These are phyloP conservation scores for Salix dunnii DNA, from an alignment of 345 rosid species.

Conservation along the genomic window DNA sequence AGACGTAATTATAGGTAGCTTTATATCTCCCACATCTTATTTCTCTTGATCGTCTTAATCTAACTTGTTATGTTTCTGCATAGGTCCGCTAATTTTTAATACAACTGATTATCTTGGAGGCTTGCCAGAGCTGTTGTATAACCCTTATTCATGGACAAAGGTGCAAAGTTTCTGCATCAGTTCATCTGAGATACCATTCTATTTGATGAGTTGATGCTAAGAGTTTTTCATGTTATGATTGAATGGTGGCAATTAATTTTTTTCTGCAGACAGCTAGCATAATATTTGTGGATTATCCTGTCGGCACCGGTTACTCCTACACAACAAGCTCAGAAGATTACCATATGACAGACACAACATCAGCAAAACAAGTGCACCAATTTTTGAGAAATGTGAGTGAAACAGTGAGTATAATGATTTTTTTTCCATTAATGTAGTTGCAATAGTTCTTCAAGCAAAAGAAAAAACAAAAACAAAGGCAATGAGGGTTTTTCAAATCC, in stretches of 20 bases:
- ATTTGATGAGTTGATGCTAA: neutral
- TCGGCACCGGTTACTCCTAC: constrained; percentile 22
- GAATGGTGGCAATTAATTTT: neutral
- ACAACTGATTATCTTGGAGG: constrained; percentile 17
- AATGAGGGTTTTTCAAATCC: neutral
- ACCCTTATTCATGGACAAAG: constrained; percentile 30
- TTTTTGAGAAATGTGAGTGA: constrained; percentile 15
- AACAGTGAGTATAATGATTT: neutral
- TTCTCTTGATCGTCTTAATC: no score
- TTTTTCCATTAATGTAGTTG: neutral
- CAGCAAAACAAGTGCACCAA: neutral
- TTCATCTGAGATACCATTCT: neutral
- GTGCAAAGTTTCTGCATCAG: neutral
- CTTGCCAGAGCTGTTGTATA: constrained; percentile 10
- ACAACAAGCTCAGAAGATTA: constrained; percentile 6
- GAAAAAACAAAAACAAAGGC: neutral
- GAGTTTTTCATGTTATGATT: neutral
- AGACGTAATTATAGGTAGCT: no score
- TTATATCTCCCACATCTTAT: no score
- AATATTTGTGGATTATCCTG: constrained; percentile 22
- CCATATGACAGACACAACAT: constrained; percentile 7
- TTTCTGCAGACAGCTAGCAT: constrained; percentile 16
- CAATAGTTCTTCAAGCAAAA: no score
- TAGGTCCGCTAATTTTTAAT: constrained; percentile 22
- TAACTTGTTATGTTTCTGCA: neutral